A percentile compares a stretch with the other conserved stretches of the same genome.
Conservation (phyloP, 2,329 filamentous ascomycete species). For the Bipolaris bicolor region DNA sequence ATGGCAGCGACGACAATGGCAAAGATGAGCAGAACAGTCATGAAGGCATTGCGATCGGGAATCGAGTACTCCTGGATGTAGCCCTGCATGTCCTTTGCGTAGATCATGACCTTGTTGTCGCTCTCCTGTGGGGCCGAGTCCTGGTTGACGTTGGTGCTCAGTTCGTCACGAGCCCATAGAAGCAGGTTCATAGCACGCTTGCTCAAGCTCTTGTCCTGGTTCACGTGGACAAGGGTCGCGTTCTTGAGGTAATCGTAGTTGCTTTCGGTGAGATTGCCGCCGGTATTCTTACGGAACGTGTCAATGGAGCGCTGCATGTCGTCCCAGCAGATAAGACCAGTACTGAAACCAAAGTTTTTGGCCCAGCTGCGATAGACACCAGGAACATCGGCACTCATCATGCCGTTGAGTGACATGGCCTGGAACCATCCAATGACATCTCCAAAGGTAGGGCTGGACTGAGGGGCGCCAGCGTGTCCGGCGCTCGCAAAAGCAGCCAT, state of each 20-base stretch:
- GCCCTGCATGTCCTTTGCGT: slow-evolving; percentile 77
- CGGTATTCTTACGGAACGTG: slow-evolving; percentile 77
- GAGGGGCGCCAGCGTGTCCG: slow-evolving; percentile 59
- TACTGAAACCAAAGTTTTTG: slow-evolving; percentile 93
- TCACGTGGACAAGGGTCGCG: slow-evolving; percentile 73
- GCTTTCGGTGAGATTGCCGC: slow-evolving; percentile 83
- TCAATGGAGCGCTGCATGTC: slow-evolving; percentile 82
- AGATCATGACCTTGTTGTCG: slow-evolving; percentile 56
- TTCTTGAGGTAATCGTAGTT: slow-evolving; percentile 78
- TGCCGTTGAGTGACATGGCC: slow-evolving; percentile 91
- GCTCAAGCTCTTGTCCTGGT: slow-evolving; percentile 61
- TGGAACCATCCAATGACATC: slow-evolving; percentile 92
- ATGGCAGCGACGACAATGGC: slow-evolving; percentile 85
- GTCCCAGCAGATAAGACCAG: slow-evolving; percentile 83
- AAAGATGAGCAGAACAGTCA: slow-evolving; percentile 90
- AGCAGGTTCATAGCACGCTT: slow-evolving; percentile 59
- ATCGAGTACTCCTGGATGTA: slow-evolving; percentile 85
- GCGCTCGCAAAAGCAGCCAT: slow-evolving; percentile 68
- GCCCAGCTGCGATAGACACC: slow-evolving; percentile 86
- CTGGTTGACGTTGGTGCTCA: slow-evolving; percentile 37
- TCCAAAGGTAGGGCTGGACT: slow-evolving; percentile 80
- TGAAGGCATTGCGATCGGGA: slow-evolving; percentile 89
- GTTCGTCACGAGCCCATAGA: slow-evolving; percentile 62
- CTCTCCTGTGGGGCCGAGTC: slow-evolving; percentile 48
- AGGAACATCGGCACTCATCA: slow-evolving; percentile 90